Percentiles rank a stretch among this genome's conserved stretches.
Conservation (phyloP, 2,329 filamentous ascomycete genomes). For the Colletotrichum sp. region DNA sequence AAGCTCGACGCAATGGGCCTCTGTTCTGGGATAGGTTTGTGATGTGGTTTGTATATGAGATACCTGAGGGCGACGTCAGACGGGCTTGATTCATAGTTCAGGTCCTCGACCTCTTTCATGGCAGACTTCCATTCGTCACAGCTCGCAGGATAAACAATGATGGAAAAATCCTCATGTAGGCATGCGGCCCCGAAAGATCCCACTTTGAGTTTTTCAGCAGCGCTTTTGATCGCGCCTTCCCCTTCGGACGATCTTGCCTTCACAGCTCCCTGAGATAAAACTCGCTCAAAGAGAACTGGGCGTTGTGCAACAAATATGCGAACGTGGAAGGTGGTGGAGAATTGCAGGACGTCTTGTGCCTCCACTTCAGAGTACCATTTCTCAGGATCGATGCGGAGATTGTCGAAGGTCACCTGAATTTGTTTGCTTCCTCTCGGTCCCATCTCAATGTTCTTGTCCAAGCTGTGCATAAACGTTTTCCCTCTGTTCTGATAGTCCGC, state of each 20-base stretch:
- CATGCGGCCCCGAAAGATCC: conserved; percentile 41
- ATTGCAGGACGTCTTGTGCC: conserved; percentile 28
- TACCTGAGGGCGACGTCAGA: conserved; percentile 35
- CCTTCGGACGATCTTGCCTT: background rate
- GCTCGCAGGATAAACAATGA: conserved; percentile 44
- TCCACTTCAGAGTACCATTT: conserved; percentile 33
- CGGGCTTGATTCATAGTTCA: background rate
- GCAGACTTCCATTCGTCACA: conserved; percentile 38
- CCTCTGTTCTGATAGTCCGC: conserved; percentile 5
- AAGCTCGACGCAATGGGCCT: background rate
- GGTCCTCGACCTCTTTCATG: conserved; percentile 18
- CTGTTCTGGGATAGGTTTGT: background rate
- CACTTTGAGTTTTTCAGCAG: conserved; percentile 38
- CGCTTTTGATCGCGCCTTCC: conserved; percentile 26
- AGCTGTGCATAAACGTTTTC: background rate
- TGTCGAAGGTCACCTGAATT: conserved; percentile 16
- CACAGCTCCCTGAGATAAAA: conserved; percentile 19
- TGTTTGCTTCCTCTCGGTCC: conserved; percentile 2
- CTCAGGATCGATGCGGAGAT: background rate
- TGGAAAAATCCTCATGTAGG: conserved; percentile 32
- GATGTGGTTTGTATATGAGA: conserved; percentile 38
- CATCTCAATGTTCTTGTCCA: conserved; percentile 8
- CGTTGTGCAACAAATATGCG: conserved; percentile 30
- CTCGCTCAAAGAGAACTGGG: background rate
- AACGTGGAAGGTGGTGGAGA: conserved; percentile 39